Percentiles rank a stretch among this genome's conserved stretches.
phyloP scores from a whole-genome alignment of 768 basidiomycete species.

The Sporobolomyces phaffii region DNA sequence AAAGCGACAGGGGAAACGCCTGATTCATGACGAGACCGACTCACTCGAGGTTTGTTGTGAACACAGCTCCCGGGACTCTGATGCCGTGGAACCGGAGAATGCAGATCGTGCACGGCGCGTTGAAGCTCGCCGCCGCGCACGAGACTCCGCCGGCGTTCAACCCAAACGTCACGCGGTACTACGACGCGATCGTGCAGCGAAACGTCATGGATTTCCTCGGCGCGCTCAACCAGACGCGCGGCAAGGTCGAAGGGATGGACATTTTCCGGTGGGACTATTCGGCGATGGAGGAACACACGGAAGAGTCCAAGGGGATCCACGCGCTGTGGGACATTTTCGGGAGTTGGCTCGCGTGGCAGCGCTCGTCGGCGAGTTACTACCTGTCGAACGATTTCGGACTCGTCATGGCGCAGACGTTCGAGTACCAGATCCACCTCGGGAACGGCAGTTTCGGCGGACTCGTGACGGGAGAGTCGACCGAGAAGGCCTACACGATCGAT shows the following conservation, averaged over 20 bases:
- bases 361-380: slow-evolving; percentile 3
- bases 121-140: slow-evolving; percentile 29
- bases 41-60: not conserved
- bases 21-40: no score
- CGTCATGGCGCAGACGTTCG: slow-evolving; percentile 17
- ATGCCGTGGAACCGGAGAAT: slow-evolving; percentile 34
- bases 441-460: slow-evolving; percentile 25
- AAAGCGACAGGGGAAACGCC: no score
- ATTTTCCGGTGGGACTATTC: slow-evolving; percentile 23
- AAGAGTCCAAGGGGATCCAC: slow-evolving; percentile 25
- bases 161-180: not conserved
- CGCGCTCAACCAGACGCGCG: slow-evolving; percentile 7
- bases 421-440: slow-evolving; percentile 22
- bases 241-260: not conserved
- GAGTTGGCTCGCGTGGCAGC: slow-evolving; percentile 18
- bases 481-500: slow-evolving; percentile 13
- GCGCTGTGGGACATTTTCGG: slow-evolving; percentile 11
- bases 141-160: slow-evolving; percentile 15
- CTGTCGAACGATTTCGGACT: slow-evolving; percentile 11
- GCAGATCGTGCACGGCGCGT: slow-evolving; percentile 19
- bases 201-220: slow-evolving; percentile 27
- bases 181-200: slow-evolving; percentile 8
- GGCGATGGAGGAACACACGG: slow-evolving; percentile 5
- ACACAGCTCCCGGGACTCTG: slow-evolving; percentile 1
- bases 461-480: slow-evolving; percentile 15